A percentile compares a stretch with the other conserved stretches of the same genome.
Evolutionary conservation across 2,329 filamentous ascomycete species (phyloP).

Genomic region (Fusarium sarcochroum): DNA sequence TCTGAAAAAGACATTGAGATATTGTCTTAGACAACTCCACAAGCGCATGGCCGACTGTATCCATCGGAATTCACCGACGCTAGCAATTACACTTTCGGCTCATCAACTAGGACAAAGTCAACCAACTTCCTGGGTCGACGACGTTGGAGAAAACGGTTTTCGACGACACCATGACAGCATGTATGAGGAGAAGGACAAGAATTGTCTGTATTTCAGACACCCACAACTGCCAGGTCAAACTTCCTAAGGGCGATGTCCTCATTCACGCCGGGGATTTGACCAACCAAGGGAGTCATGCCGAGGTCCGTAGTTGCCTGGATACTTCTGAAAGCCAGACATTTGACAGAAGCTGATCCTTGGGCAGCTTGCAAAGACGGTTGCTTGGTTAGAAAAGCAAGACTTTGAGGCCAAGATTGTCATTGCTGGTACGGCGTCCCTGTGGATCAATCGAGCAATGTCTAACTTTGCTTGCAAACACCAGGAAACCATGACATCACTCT

Average conservation of each 20-base stretch:
- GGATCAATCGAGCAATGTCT: conserved; percentile 10
- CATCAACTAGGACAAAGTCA: conserved; percentile 32
- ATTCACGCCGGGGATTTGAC: conserved; percentile 84
- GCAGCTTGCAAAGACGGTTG: conserved; percentile 70
- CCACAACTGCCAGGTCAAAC: conserved; percentile 74
- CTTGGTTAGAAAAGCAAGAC: conserved; percentile 76
- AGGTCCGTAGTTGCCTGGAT: conserved; percentile 54
- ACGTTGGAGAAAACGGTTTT: conserved; percentile 26
- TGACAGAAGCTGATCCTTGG: conserved; percentile 17
- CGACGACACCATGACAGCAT: conserved; percentile 31
- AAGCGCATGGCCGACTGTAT: conserved; percentile 14
- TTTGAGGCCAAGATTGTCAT: conserved; percentile 80
- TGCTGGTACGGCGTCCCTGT: conserved; percentile 64
- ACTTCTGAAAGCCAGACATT: neutral
- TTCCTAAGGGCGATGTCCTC: conserved; percentile 80
- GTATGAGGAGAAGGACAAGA: conserved; percentile 64
- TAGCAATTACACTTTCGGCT: conserved; percentile 37
- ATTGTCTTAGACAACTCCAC: conserved; percentile 42
- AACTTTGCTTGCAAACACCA: conserved; percentile 49
- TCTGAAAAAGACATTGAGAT: conserved; percentile 8
- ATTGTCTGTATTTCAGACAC: conserved; percentile 85
- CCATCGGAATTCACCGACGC: conserved; percentile 17
- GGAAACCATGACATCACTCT: conserved; percentile 84
- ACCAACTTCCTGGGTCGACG: conserved; percentile 26
- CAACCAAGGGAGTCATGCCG: conserved; percentile 75